A percentile compares a stretch with the other conserved stretches of the same genome.
Evolutionary conservation across 2,329 filamentous ascomycete species (phyloP).

Genomic region (Escovopsis sp.): DNA sequence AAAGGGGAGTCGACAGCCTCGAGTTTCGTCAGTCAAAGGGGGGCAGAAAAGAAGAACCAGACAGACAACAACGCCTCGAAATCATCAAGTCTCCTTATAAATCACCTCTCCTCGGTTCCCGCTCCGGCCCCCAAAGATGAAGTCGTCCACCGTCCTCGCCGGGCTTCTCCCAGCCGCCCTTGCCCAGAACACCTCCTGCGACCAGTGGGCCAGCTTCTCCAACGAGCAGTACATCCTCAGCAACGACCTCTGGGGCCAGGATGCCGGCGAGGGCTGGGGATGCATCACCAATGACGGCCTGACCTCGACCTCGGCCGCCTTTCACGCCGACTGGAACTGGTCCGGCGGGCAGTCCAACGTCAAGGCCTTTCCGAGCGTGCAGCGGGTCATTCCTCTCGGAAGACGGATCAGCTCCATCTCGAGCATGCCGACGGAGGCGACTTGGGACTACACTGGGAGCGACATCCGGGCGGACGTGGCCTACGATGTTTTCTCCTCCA

Average conservation of each 20-base stretch:
- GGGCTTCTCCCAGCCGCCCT: not conserved
- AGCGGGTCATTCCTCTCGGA: constrained; percentile 9
- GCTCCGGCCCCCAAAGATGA: not conserved
- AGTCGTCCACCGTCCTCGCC: constrained; percentile 1
- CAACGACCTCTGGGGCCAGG: constrained; percentile 27
- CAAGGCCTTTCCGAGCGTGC: constrained; percentile 24
- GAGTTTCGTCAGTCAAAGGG: no score
- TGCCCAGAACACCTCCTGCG: constrained; percentile 9
- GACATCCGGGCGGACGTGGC: constrained; percentile 37
- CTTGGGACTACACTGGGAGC: constrained; percentile 18
- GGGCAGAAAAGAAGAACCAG: no score
- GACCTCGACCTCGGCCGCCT: constrained; percentile 19
- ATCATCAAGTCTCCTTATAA: no score
- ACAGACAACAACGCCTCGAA: no score
- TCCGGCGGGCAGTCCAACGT: constrained; percentile 21
- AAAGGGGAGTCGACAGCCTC: no score
- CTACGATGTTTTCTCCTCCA: constrained; percentile 43
- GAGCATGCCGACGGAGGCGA: constrained; percentile 18
- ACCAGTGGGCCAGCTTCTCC: constrained; percentile 11
- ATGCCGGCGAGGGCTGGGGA: constrained; percentile 19
- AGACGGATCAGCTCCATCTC: constrained; percentile 17
- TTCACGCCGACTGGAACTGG: constrained; percentile 28
- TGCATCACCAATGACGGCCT: constrained; percentile 24
- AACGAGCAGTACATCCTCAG: constrained; percentile 14
- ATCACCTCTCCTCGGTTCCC: not conserved